A percentile compares a stretch with the other conserved stretches of the same genome.
Conservation (phyloP, 371 early-diverging fungal genomes). For the Chytridium lagenaria region DNA sequence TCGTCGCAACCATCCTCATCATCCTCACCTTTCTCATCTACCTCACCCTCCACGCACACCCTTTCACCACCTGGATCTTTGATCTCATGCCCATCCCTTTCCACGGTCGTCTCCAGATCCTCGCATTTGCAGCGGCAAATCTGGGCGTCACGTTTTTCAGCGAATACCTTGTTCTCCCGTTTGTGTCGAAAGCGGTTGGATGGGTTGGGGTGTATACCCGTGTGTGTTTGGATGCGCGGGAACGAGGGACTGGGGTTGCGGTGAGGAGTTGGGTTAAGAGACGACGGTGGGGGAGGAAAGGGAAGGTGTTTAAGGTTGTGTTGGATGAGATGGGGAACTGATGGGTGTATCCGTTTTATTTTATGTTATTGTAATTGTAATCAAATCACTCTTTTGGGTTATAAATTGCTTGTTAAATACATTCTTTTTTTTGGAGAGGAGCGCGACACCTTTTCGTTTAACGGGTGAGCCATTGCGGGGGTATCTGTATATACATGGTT, state of each 20-base stretch:
- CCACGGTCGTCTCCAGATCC: slow-evolving; percentile 55
- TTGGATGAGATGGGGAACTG: slow-evolving; percentile 27
- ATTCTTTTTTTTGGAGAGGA: too few relatives aligned
- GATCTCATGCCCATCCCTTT: slow-evolving; percentile 65
- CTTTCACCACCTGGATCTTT: slow-evolving; percentile 51
- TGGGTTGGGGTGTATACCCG: slow-evolving; percentile 4
- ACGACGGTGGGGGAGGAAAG: slow-evolving; percentile 43
- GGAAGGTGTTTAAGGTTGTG: slow-evolving; percentile 47
- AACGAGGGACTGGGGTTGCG: background rate
- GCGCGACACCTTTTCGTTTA: too few relatives aligned
- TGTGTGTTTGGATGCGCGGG: slow-evolving; percentile 1
- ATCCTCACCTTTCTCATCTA: slow-evolving; percentile 34
- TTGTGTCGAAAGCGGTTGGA: slow-evolving; percentile 30
- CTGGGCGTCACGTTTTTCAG: slow-evolving; percentile 55
- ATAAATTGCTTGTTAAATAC: too few relatives aligned
- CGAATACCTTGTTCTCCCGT: slow-evolving; percentile 57
- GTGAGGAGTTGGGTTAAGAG: slow-evolving; percentile 11
- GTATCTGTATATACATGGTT: too few relatives aligned
- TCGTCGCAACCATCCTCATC: slow-evolving; percentile 59
- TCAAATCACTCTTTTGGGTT: background rate
- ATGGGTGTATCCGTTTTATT: background rate
- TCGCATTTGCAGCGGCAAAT: slow-evolving; percentile 56
- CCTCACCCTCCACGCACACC: slow-evolving; percentile 37
- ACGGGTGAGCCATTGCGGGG: too few relatives aligned
- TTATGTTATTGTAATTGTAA: background rate